Evolutionary conservation across 768 basidiomycete genomes (phyloP).

Genomic region (Lyophyllum decastes): DNA sequence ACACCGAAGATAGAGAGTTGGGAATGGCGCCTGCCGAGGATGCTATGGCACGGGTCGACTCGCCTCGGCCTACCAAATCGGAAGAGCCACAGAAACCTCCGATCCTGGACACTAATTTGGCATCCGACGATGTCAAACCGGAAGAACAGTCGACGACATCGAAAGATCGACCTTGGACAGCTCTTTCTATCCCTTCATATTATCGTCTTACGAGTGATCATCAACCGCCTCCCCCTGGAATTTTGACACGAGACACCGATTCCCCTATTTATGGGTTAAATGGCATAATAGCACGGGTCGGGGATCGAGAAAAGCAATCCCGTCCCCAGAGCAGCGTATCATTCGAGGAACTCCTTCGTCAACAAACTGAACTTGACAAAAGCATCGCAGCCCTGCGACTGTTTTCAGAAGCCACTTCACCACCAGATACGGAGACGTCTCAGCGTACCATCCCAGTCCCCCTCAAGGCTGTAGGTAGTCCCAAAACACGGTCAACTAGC

Average conservation of each 20-base stretch:
- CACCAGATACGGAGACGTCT: conserved; percentile 4
- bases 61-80: not conserved
- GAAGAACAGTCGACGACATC: not conserved
- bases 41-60: not conserved
- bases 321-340: conserved; percentile 35
- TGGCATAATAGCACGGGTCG: conserved; percentile 28
- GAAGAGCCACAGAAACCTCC: not conserved
- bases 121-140: not conserved
- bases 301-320: conserved; percentile 12
- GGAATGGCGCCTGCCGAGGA: not conserved
- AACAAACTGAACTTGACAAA: conserved; percentile 64
- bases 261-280: conserved; percentile 50
- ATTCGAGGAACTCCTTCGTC: conserved; percentile 54
- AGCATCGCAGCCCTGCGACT: conserved; percentile 60
- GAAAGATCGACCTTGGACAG: conserved; percentile 14
- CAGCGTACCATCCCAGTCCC: not conserved
- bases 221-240: not conserved
- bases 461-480: not conserved
- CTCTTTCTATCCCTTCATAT: conserved; percentile 32
- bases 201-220: conserved; percentile 22
- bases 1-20: conserved; percentile 1
- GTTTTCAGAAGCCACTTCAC: conserved; percentile 27
- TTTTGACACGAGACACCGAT: conserved; percentile 15
- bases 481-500: conserved; percentile 17
- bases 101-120: not conserved